Evolutionary conservation across 2,329 filamentous ascomycete species (phyloP), one percentile per base, ranked within the genome.

Genomic region (Gyromitra esculenta): DNA sequence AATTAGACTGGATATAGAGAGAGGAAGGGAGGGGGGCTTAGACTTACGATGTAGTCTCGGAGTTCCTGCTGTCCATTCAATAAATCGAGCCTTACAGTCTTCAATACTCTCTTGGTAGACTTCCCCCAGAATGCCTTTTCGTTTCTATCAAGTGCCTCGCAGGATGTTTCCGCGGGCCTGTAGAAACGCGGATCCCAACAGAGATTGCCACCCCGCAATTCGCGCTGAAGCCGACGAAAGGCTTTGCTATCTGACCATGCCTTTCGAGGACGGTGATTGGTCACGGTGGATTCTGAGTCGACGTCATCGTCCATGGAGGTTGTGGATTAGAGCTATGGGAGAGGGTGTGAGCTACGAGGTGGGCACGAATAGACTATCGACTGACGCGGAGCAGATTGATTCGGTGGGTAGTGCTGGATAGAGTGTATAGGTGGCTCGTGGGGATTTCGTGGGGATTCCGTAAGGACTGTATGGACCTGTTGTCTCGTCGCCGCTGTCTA

Each of bases 151-250:
- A 48, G 72, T 2, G 60, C 52, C 31, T 73, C 60, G 25, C 50
- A 66, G 43, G n/a, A 73, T 41, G 35, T 35, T 11, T 57, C 66
- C 15, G 65, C 65, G n/a, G 48, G 65, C 18, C 48, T 65, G 15
- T 70, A 18, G n/a, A 48, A 45, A 2, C 21, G 25, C 7, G 72
- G 48, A 37, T 75, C 66, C 37, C 65, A 63, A 18, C 31, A 25
- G 5, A 75, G 66, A n/a, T 70, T 6, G 8, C 65, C 72, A 59
- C 66, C 41, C 45, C 72, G 48, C 57, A 75, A n/a, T 48, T 75
- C 72, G 39, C 72, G 72, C 59, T 75, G 68, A 31, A 75, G 66
- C 5, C 66, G 50, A 11, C 72, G 72, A 18, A 75, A 62, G 11
- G 72, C 72, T 69, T 75, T 75, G 18, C 50, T 63, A 41, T 71